A percentile compares a stretch with the other conserved stretches of the same genome.
These are phyloP conservation scores for Penicillium tannophilum DNA, from an alignment of 495 filamentous ascomycete genomes.

Conservation along the genomic window DNA sequence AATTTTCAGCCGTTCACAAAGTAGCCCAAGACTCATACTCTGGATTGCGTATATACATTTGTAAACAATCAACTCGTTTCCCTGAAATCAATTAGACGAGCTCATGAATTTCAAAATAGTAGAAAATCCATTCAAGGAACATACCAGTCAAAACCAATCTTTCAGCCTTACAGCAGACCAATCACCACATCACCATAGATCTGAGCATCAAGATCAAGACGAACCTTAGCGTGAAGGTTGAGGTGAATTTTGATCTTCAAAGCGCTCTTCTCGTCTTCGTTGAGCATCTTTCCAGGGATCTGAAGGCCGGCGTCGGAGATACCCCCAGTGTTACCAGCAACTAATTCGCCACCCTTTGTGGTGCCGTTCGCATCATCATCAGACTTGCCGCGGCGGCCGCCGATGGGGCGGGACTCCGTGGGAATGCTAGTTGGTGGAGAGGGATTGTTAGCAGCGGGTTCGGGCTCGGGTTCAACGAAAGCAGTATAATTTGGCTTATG, in stretches of 20 bases:
- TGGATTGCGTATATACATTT: conserved; percentile 1
- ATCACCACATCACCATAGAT: conserved; percentile 29
- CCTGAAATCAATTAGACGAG: neutral
- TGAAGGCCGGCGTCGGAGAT: conserved; percentile 12
- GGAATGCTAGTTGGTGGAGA: conserved; percentile 7
- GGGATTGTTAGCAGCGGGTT: conserved; percentile 15
- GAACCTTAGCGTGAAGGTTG: conserved; percentile 26
- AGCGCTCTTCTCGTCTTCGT: conserved; percentile 20
- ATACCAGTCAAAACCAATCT: neutral
- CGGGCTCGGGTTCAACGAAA: neutral
- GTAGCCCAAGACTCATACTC: neutral
- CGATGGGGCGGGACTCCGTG: conserved; percentile 14
- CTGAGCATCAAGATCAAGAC: conserved; percentile 28
- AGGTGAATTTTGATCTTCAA: conserved; percentile 29
- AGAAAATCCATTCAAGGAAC: neutral
- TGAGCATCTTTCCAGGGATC: conserved; percentile 17
- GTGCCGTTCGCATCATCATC: conserved; percentile 14
- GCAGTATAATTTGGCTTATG: neutral
- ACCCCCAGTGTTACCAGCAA: neutral
- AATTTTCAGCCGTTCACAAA: neutral
- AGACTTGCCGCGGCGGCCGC: conserved; percentile 21
- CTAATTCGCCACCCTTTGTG: neutral
- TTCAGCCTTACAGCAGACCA: conserved; percentile 21
- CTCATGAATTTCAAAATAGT: neutral
- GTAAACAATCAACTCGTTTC: neutral